Evolutionary conservation across 495 filamentous ascomycete genomes (phyloP), one percentile per base, ranked within the genome.

Genomic region (Hypoxylon perforatum): DNA sequence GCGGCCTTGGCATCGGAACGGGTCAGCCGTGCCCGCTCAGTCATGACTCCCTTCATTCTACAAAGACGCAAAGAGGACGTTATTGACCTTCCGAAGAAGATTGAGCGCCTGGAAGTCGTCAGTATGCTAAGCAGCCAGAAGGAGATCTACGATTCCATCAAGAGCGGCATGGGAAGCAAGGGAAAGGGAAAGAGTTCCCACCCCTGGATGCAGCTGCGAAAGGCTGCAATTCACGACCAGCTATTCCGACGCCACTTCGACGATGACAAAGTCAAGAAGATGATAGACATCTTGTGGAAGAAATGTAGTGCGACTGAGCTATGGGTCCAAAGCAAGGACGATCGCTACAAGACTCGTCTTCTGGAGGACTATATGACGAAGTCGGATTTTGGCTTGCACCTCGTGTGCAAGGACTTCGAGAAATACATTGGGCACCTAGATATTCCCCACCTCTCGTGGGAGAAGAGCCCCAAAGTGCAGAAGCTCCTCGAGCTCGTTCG

Each of bases 11-110:
- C 93, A 0, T 86, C 85, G 5, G 92, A 97, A 74, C 88, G 95
- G 4, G 95, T 97, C 48, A 84, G 86, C 18, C 85, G 93, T 30
- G 95, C 95, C 0, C 89, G 92, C 44, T 91, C 92, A 0, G 97
- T 99, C 84, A 88, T 99, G 75, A 91, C 94, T 35, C 95, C 95
- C 0, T 99, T 98, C 73, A 91, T 99, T 21, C 80, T 99, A 0
- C 92, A 96, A 36, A 85, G 95, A 4, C 94, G 95, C 79, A 99
- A 99, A 78, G 88, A 92, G 44, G 93, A 97, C 66, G 96, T 98
- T n/a, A 83, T 97, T 10, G 88, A 95, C 63, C 80, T 99, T 18
- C 93, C 95, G 0, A 80, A 82, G n/a, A 99, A 99, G 79, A 89
- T 83, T 14, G 84, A 86, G 28, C 84, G 86, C 9, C 86, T 98